Evolutionary conservation across 179 eudicot genomes (phyloP).

Genomic region (Vitellaria paradoxa): DNA sequence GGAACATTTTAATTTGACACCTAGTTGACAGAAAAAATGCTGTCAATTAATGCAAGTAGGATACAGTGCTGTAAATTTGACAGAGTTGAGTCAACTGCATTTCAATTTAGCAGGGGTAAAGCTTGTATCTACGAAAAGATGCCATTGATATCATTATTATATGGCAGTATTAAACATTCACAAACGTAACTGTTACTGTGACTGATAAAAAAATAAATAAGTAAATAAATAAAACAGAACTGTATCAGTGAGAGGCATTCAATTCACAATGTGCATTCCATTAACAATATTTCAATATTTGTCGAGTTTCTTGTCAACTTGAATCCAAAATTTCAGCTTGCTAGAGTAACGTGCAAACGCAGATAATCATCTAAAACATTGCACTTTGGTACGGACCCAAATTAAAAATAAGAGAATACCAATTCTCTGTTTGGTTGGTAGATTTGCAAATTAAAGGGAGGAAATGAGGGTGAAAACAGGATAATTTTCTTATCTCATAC

Average conservation of each 20-base stretch:
- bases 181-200: too few relatives aligned
- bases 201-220: too few relatives aligned
- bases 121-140: neutral
- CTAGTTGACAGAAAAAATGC: neutral
- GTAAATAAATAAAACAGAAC: neutral
- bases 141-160: neutral
- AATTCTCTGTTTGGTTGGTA: neutral
- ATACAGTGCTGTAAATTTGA: neutral
- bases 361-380: neutral
- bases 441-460: neutral
- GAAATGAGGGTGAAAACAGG: neutral
- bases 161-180: too few relatives aligned
- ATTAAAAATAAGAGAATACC: neutral
- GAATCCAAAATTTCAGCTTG: neutral
- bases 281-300: neutral
- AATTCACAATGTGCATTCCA: neutral
- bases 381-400: neutral
- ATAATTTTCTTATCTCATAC: too few relatives aligned
- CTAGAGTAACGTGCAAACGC: neutral
- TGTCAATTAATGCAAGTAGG: neutral
- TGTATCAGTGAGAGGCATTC: neutral
- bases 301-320: neutral
- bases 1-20: neutral
- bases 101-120: neutral
- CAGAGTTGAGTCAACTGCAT: neutral